Percentiles rank a stretch among this genome's conserved stretches.
phyloP scores from a whole-genome alignment of 1,284 basidiomycete genomes.

The Pterula multifida region DNA sequence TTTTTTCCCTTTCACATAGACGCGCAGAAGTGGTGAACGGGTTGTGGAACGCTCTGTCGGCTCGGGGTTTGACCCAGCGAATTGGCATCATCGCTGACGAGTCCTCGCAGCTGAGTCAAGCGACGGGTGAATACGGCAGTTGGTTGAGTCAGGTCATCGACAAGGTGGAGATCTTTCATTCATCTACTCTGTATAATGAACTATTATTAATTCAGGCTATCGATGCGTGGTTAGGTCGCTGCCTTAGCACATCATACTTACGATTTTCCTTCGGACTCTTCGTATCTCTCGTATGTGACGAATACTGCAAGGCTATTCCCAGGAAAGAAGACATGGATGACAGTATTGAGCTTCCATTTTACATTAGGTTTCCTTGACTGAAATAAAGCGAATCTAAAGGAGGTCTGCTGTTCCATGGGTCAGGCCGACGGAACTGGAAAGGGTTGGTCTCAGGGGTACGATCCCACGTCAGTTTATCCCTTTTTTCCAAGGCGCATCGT shows the following conservation, averaged over 20 bases:
- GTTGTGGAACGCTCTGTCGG: conserved; percentile 19
- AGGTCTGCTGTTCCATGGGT: conserved; percentile 24
- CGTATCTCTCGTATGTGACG: conserved; percentile 18
- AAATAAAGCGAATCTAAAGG: conserved; percentile 13
- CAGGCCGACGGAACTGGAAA: conserved; percentile 21
- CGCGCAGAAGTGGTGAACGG: conserved; percentile 24
- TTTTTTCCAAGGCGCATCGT: background rate
- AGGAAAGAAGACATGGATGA: conserved; percentile 24
- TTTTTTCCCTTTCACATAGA: conserved; percentile 11
- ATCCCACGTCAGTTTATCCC: conserved; percentile 19
- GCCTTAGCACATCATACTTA: conserved; percentile 26
- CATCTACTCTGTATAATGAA: background rate
- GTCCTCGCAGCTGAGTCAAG: conserved; percentile 18
- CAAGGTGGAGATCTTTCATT: conserved; percentile 13
- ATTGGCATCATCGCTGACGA: conserved; percentile 27
- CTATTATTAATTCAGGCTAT: too few species aligned
- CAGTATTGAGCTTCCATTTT: conserved; percentile 12
- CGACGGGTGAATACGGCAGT: conserved; percentile 18
- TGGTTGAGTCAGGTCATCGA: conserved; percentile 22
- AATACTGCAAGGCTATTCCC: conserved; percentile 15
- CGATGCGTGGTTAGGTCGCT: conserved; percentile 16
- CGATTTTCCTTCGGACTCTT: conserved; percentile 23
- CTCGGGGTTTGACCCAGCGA: conserved; percentile 16
- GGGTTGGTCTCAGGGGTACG: conserved; percentile 21
- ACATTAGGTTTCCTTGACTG: background rate